Base-by-base conservation (phyloP, 148 eudicot species). In the Vaccinium myrtillus region DNA sequence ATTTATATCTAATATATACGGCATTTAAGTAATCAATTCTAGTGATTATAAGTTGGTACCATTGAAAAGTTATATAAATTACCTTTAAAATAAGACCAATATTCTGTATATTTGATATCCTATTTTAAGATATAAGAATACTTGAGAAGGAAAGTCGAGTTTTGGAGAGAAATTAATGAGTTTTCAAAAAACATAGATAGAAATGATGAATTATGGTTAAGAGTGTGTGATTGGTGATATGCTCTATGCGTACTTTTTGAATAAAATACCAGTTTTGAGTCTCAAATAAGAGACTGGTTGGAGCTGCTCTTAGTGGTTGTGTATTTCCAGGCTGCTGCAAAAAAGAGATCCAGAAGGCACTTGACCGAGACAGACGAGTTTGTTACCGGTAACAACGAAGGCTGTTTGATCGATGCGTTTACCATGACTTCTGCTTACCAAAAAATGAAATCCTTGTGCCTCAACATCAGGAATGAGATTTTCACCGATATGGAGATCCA, bases 331-430 rank as follows among this genome's bases (percentile, higher is more conserved):
- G 97, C 88, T 86, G 99, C 99, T 89, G 95, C 99, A 30, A 95
- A 92, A 81, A 95, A 95, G 92, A 92, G 98, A 88, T 92, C 97
- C 36, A 93, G 91, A 87, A 89, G 96, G 87, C 99, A 95, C 88
- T 87, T 95, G 90, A 82, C 89, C 6, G 99, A 96, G 86, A 94
- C 98, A 18, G 99, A 96, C 67, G 99, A 96, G 87, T 96, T 87
- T 87, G 90, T 95, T 81, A 87, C 91, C 48, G 87, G 89, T 81
- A 90, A 88, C 79, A 92, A 87, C 65, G 98, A 96, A 83, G 92
- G 93, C 74, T 82, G 81, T 86, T 85, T 90, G 84, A 63, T 90
- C 85, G 99, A 96, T 86, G 86, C 91, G 5, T 79, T 90, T 54
- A 88, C 94, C 43, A n/a, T 90, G 84, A 87, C 96, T 74, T 91